A percentile compares a stretch with the other conserved stretches of the same genome.
These are phyloP conservation scores for Cetraspora pellucida DNA, from an alignment of 192 early-diverging fungal genomes.

Conservation along the genomic window DNA sequence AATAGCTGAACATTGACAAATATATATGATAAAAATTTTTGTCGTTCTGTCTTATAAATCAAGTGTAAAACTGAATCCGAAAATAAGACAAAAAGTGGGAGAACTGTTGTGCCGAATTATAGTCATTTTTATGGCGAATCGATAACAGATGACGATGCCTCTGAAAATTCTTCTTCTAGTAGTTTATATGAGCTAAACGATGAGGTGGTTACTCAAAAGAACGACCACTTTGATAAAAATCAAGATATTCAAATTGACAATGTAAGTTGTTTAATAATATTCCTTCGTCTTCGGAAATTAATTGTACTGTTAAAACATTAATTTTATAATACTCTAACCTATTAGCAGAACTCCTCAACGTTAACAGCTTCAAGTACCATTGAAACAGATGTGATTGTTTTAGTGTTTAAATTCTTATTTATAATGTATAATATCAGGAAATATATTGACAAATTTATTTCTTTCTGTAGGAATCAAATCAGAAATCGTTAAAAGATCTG, in stretches of 20 bases:
- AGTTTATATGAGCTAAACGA: conserved; percentile 7
- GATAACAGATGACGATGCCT: conserved; percentile 5
- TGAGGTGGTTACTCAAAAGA: neutral
- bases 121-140: too few relatives aligned
- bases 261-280: conserved; percentile 14
- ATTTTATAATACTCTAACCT: too few relatives aligned
- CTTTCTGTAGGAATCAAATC: conserved; percentile 19
- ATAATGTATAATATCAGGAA: neutral
- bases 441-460: conserved; percentile 17
- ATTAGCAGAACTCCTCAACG: neutral
- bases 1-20: neutral
- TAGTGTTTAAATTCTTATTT: neutral
- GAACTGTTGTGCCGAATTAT: conserved; percentile 17
- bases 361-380: conserved; percentile 21
- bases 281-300: conserved; percentile 7
- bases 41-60: conserved; percentile 9
- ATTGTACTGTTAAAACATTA: conserved; percentile 10
- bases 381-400: too few relatives aligned
- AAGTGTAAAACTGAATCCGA: conserved; percentile 19
- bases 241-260: neutral
- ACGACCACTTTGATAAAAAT: conserved; percentile 13
- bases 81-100: conserved; percentile 15
- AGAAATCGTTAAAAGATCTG: conserved; percentile 9
- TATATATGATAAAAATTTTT: conserved; percentile 22
- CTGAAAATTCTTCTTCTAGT: neutral